Evolutionary conservation across 148 eudicot genomes (phyloP), one percentile per base, ranked within the genome.

Genomic region (Amaranthus palmeri): DNA sequence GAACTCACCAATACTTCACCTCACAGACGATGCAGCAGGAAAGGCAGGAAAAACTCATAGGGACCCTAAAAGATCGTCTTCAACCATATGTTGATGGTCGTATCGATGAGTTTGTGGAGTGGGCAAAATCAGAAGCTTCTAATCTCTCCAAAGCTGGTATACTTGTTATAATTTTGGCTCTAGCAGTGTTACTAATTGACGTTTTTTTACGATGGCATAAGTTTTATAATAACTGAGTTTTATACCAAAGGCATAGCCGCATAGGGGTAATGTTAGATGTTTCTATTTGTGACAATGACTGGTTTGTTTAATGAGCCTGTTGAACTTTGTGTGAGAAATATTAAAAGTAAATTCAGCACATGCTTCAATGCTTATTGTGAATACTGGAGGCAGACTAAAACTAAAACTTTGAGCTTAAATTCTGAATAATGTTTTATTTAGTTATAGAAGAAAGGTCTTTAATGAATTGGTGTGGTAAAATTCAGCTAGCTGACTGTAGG

Each of bases 131-230:
- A 49, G 98, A 93, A 83, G 96, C 98, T 64, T 77, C 73, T 36
- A 80, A 77, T 64, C 97, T 93, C 54, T 93, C 97, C 44, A 81
- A 84, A 82, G 98, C 96, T 79, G 98, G 98, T 93, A 84, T 48
- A 15, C 14, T 15, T 60, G 46, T 17, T 58, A 14, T 18, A 41
- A 45, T 15, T 60, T 71, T 62, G 55, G 10, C 53, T 4, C 18
- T 64, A 12, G 11, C 67, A 54, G 15, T 65, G 40, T 13, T 63
- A 46, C 47, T 25, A 8, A 9, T 71, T 13, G 54, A 47, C 47
- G 17, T 48, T 61, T 60, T 25, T 10, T 53, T 48, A 54, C 36
- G 11, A 4, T 63, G 61, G 43, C 59, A 64, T 64, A 25, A 25
- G 52, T 6, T 42, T 7, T 64, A 5, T 15, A 70, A 17, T 6